A percentile compares a stretch with the other conserved stretches of the same genome.
Evolutionary conservation across 2,329 filamentous ascomycete genomes (phyloP).

Genomic region (Aspergillus sergii): DNA sequence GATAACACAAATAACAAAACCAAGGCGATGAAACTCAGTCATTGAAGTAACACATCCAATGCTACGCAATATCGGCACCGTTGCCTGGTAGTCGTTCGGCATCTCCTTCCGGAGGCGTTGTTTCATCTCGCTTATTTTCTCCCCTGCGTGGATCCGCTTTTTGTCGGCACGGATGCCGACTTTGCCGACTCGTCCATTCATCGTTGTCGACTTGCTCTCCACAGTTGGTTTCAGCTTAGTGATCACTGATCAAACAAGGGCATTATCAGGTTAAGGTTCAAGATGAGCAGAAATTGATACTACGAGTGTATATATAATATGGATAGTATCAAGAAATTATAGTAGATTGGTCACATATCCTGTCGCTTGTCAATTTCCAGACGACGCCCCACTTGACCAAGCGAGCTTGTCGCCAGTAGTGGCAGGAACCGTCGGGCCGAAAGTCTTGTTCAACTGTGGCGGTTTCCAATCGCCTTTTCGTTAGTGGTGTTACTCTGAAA

Average conservation of each 20-base stretch:
- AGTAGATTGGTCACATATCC: background rate
- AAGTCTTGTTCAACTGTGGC: background rate
- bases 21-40: background rate
- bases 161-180: background rate
- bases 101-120: background rate
- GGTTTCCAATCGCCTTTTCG: background rate
- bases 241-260: background rate
- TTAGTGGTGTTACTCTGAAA: background rate
- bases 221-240: background rate
- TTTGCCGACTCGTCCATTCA: background rate
- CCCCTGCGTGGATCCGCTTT: background rate
- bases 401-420: slow-evolving; percentile 8
- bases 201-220: background rate
- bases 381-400: background rate
- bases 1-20: background rate
- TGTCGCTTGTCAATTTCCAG: background rate
- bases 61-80: background rate
- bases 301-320: background rate
- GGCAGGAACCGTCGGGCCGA: background rate
- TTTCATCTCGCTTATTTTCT: background rate
- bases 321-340: background rate
- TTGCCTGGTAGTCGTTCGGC: background rate
- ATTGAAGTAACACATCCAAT: no score
- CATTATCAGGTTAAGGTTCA: background rate
- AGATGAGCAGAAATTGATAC: background rate